Conservation (phyloP, 2,329 filamentous ascomycete genomes). For the Hypoxylon sp. region DNA sequence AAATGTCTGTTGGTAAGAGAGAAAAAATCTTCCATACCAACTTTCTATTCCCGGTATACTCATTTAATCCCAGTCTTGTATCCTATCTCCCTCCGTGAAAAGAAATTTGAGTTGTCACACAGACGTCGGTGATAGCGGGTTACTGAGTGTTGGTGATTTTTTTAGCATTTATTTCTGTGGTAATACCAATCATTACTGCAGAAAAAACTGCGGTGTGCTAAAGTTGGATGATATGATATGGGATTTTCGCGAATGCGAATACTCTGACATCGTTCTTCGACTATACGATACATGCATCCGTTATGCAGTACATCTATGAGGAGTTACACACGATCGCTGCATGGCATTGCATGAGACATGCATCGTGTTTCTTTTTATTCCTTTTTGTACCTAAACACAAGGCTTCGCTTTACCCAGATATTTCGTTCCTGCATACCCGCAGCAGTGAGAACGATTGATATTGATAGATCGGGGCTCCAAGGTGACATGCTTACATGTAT, state of each 20-base stretch:
- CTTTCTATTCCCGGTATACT: constrained; percentile 5
- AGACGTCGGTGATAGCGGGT: too few relatives aligned
- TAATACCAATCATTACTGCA: constrained; percentile 4
- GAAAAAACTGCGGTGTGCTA: constrained; percentile 16
- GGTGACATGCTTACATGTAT: constrained; percentile 19
- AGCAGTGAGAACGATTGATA: neutral
- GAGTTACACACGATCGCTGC: too few relatives aligned
- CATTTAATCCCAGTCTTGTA: neutral
- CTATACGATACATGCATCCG: constrained; percentile 33
- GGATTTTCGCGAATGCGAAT: constrained; percentile 11
- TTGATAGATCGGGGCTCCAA: constrained; percentile 12
- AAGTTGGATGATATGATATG: constrained; percentile 24
- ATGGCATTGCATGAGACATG: constrained; percentile 31
- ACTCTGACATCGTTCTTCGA: constrained; percentile 16
- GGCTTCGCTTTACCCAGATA: constrained; percentile 19
- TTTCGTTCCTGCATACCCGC: constrained; percentile 30
- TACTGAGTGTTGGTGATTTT: constrained; percentile 3
- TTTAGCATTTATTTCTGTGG: constrained; percentile 6
- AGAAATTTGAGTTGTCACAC: constrained; percentile 11
- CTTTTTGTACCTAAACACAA: constrained; percentile 9
- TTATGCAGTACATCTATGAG: constrained; percentile 15
- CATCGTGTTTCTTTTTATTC: constrained; percentile 9
- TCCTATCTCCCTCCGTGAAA: neutral
- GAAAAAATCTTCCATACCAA: constrained; percentile 1
- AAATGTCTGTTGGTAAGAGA: neutral